A percentile compares a stretch with the other conserved stretches of the same genome.
These are phyloP conservation scores for Phytophthora crassamura DNA, from an alignment of 352 stramenopile genomes.

Conservation along the genomic window DNA sequence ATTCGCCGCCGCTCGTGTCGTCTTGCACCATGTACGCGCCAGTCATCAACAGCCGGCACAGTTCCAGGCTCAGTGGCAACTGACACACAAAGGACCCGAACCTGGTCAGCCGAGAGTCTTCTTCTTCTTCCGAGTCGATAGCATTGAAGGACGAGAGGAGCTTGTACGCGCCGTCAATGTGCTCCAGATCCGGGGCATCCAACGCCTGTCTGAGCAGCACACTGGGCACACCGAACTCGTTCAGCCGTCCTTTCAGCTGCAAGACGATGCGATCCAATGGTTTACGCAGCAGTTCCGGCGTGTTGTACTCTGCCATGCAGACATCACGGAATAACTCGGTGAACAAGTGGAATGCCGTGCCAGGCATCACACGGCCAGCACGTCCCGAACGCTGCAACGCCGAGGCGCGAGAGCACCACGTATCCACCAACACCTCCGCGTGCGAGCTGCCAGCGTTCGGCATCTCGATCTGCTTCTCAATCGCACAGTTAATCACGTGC, in stretches of 20 bases:
- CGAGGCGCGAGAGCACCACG: constrained; percentile 95
- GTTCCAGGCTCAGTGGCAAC: constrained; percentile 75
- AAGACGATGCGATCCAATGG: constrained; percentile 83
- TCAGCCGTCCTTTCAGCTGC: constrained; percentile 76
- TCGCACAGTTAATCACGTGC: constrained; percentile 86
- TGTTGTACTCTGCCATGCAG: constrained; percentile 86
- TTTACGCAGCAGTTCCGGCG: constrained; percentile 82
- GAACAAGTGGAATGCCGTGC: constrained; percentile 93
- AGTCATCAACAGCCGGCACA: constrained; percentile 80
- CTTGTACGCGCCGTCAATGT: constrained; percentile 85
- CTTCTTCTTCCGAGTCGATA: constrained; percentile 66
- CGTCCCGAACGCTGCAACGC: constrained; percentile 86
- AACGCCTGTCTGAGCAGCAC: constrained; percentile 70
- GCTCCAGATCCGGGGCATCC: constrained; percentile 66
- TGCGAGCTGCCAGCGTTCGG: constrained; percentile 69
- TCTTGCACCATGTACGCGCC: constrained; percentile 55
- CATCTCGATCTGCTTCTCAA: constrained; percentile 90
- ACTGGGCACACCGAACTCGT: constrained; percentile 76
- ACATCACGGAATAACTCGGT: constrained; percentile 62
- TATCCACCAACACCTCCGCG: constrained; percentile 75
- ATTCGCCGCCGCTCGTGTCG: constrained; percentile 25
- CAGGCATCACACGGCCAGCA: constrained; percentile 93
- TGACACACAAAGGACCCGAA: constrained; percentile 86
- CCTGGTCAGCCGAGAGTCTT: constrained; percentile 62
- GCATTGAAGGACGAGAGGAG: constrained; percentile 72